Percentiles rank a stretch among this genome's conserved stretches.
phyloP scores from a whole-genome alignment of 257 asterid genomes.

The Verbascum thapsus region DNA sequence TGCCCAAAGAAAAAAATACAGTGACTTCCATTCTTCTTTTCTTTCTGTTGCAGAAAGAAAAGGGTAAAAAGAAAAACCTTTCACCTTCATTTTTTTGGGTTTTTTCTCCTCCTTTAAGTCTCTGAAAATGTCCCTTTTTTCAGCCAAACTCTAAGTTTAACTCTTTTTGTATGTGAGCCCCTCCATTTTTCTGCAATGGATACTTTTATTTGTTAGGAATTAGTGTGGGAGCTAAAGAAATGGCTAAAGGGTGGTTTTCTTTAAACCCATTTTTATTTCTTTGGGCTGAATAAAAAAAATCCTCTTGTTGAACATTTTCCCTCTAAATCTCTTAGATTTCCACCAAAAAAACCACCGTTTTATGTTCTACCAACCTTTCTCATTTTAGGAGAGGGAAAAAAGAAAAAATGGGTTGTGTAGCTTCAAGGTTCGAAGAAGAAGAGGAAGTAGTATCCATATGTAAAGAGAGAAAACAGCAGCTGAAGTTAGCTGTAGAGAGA shows the following conservation, averaged over 20 bases:
- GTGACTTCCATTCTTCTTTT: no score
- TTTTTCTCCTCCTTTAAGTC: not conserved
- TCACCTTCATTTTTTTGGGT: not conserved
- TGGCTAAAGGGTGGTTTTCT: not conserved
- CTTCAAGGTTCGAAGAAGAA: slow-evolving; percentile 71
- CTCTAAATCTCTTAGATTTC: not conserved
- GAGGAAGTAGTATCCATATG: slow-evolving; percentile 87
- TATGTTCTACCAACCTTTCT: not conserved
- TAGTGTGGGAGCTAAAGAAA: not conserved
- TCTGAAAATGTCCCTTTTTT: not conserved
- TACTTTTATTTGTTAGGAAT: no score
- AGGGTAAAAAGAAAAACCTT: not conserved
- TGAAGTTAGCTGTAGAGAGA: slow-evolving; percentile 78
- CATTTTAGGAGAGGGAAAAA: not conserved
- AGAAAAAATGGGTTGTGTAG: slow-evolving; percentile 22
- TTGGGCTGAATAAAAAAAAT: not conserved
- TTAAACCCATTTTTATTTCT: not conserved
- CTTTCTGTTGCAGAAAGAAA: not conserved
- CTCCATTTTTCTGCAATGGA: no score
- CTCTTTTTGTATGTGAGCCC: not conserved
- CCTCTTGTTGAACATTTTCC: not conserved
- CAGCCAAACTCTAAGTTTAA: not conserved
- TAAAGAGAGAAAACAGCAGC: slow-evolving; percentile 72
- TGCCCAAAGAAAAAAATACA: no score
- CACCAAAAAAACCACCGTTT: not conserved